Percentiles rank a stretch among this genome's conserved stretches.
Conservation (phyloP, 495 filamentous ascomycete genomes). For the Daldinia childiae region DNA sequence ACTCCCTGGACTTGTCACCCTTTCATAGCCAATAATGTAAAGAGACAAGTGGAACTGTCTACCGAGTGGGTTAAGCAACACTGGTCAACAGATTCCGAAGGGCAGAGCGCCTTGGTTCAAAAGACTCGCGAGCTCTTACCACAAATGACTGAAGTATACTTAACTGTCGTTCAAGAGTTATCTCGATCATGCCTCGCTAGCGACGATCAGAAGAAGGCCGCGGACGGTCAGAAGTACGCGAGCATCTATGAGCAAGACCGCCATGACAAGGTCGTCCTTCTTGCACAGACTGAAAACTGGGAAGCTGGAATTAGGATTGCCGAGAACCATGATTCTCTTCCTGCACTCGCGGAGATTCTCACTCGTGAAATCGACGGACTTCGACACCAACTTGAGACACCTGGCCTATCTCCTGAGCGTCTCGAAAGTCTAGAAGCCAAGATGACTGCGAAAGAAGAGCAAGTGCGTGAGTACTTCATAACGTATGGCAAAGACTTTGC, state of each 20-base stretch:
- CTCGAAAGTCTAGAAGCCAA: constrained; percentile 43
- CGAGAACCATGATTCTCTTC: constrained; percentile 75
- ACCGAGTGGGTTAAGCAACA: constrained; percentile 47
- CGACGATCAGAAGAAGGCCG: constrained; percentile 46
- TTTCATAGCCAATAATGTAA: constrained; percentile 64
- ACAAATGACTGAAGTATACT: constrained; percentile 56
- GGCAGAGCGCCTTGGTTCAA: constrained; percentile 42
- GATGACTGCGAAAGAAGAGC: constrained; percentile 49
- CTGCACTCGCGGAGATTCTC: constrained; percentile 70
- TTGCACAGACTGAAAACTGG: constrained; percentile 74
- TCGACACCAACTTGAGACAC: constrained; percentile 38
- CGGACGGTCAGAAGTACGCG: constrained; percentile 50
- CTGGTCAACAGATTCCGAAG: constrained; percentile 32
- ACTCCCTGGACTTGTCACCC: constrained; percentile 83
- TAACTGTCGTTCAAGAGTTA: constrained; percentile 55
- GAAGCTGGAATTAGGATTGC: constrained; percentile 76
- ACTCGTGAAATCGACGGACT: constrained; percentile 52
- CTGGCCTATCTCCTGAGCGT: constrained; percentile 33
- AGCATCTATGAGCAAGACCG: constrained; percentile 51
- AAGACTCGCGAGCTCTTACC: constrained; percentile 52
- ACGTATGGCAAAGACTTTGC: constrained; percentile 81
- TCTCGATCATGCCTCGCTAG: constrained; percentile 51
- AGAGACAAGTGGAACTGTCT: constrained; percentile 63
- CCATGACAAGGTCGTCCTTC: constrained; percentile 54
- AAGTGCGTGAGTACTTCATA: constrained; percentile 70